These are phyloP conservation scores for Cyclotella sp. DNA, from an alignment of 108 stramenopile species.

Conservation along the genomic window DNA sequence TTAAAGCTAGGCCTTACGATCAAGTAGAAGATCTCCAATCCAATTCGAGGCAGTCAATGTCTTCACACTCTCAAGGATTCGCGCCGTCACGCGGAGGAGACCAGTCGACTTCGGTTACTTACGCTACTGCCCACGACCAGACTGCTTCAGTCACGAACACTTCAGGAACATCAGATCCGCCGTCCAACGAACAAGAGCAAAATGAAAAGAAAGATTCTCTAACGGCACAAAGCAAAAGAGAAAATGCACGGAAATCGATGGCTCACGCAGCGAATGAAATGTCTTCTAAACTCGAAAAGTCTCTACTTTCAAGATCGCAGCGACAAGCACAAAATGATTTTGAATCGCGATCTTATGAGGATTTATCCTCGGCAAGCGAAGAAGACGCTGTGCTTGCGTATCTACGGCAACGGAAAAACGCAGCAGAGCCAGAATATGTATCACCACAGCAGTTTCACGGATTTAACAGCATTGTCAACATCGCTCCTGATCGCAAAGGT, in stretches of 20 bases:
- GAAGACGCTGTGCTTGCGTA: constrained; percentile 14
- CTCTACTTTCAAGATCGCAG: constrained; percentile 20
- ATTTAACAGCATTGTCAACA: no score
- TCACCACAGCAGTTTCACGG: no score
- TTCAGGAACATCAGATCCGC: not conserved
- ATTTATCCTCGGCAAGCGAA: constrained; percentile 15
- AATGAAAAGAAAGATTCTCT: not conserved
- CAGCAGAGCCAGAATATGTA: no score
- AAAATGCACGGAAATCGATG: not conserved
- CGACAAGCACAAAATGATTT: not conserved
- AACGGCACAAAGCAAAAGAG: not conserved
- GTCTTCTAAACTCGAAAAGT: constrained; percentile 19
- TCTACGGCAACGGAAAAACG: not conserved
- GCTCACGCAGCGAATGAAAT: constrained; percentile 27
- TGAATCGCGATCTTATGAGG: constrained; percentile 13
- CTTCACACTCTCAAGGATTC: not conserved
- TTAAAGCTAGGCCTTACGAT: not conserved
- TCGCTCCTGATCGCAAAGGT: not conserved
- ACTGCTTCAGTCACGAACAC: no score
- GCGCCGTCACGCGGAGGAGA: not conserved
- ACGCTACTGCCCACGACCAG: no score
- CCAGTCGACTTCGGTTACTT: no score
- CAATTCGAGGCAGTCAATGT: not conserved
- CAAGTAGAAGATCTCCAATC: not conserved
- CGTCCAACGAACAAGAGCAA: not conserved